Evolutionary conservation across 306 rosid genomes (phyloP).

Genomic region (Castanea crenata): DNA sequence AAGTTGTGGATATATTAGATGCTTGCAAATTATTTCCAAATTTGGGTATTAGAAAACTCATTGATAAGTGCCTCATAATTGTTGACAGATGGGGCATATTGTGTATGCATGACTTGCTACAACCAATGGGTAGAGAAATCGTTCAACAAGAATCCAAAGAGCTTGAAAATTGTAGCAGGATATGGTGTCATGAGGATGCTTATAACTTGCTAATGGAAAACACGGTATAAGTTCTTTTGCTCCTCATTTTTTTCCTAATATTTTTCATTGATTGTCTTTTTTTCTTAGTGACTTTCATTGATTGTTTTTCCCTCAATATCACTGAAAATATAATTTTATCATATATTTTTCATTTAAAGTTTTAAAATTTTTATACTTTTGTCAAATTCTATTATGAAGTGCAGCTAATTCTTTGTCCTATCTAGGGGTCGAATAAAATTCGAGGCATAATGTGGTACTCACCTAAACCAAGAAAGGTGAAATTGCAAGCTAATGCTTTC

Average conservation of each 20-base stretch:
- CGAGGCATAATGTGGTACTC: background rate
- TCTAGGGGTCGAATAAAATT: slow-evolving; percentile 4
- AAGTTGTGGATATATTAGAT: background rate
- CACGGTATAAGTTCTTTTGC: slow-evolving; percentile 1
- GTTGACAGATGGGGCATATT: background rate
- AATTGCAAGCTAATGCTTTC: slow-evolving; percentile 11
- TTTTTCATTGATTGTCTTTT: background rate
- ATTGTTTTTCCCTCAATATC: background rate
- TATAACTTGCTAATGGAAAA: background rate
- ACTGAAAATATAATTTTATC: too few relatives aligned
- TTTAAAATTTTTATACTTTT: too few relatives aligned
- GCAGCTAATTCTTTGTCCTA: background rate
- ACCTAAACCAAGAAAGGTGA: background rate
- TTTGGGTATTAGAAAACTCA: background rate
- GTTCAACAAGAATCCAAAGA: background rate
- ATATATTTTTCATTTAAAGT: too few relatives aligned
- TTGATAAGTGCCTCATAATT: slow-evolving; percentile 13
- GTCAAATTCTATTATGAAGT: too few relatives aligned
- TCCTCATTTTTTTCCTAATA: background rate
- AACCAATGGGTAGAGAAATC: slow-evolving; percentile 14
- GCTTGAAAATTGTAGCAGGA: slow-evolving; percentile 11
- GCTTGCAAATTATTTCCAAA: background rate
- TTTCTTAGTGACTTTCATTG: too few relatives aligned
- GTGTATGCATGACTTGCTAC: slow-evolving; percentile 8
- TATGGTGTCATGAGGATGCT: slow-evolving; percentile 15